Conservation (phyloP, 2,329 filamentous ascomycete species). For the Iodosphaeria phyllophila region DNA sequence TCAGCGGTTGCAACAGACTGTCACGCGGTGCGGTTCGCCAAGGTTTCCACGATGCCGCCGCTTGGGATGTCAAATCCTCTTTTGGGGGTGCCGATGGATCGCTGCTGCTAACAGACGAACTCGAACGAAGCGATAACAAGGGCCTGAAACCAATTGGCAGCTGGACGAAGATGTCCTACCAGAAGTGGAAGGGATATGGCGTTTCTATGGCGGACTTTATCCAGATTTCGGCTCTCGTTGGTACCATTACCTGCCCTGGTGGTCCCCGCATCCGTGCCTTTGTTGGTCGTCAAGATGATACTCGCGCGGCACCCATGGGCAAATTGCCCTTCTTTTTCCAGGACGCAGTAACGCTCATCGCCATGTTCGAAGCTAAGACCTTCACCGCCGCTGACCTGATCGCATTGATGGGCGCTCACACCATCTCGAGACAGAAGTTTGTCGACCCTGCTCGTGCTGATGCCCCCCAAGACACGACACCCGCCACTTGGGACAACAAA, state of each 20-base stretch:
- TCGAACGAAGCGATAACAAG: constrained; percentile 20
- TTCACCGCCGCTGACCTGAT: constrained; percentile 28
- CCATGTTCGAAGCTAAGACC: constrained; percentile 29
- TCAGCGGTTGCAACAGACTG: constrained; percentile 18
- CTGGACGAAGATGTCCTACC: constrained; percentile 17
- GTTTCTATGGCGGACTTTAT: no score
- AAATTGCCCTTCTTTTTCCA: constrained; percentile 24
- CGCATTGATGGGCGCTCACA: constrained; percentile 35
- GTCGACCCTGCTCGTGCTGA: constrained; percentile 19
- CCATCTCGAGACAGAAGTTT: constrained; percentile 25
- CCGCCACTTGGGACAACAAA: constrained; percentile 27
- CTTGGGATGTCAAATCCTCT: constrained; percentile 18
- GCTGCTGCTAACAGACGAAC: constrained; percentile 20
- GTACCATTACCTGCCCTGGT: no score
- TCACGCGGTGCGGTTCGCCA: constrained; percentile 25
- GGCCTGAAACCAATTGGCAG: constrained; percentile 23
- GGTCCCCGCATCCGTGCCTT: constrained; percentile 31
- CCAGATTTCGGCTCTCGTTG: no score
- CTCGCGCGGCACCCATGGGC: constrained; percentile 18
- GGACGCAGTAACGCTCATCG: constrained; percentile 21
- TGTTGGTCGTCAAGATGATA: constrained; percentile 26
- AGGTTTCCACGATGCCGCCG: constrained; percentile 27
- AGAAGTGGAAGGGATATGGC: constrained; percentile 16
- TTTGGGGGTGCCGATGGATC: constrained; percentile 27
- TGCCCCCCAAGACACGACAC: constrained; percentile 26